Conservation (phyloP, 805 yeast species). For the Kodamaea restingae region DNA sequence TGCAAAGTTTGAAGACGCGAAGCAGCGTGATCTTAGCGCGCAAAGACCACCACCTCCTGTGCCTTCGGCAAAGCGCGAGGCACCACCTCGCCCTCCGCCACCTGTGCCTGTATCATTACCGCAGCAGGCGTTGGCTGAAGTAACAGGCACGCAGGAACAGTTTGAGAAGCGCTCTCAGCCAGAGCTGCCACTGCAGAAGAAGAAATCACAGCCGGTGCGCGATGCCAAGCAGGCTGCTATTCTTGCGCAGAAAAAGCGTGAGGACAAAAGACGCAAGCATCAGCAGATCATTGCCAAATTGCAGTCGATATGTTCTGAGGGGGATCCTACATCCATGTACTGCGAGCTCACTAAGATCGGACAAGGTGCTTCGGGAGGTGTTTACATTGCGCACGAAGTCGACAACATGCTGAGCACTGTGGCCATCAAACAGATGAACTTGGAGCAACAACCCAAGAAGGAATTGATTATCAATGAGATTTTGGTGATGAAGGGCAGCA, state of each 20-base stretch:
- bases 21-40: constrained; percentile 23
- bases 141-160: constrained; percentile 11
- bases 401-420: constrained; percentile 54
- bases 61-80: neutral
- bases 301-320: constrained; percentile 72
- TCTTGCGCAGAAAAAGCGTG: constrained; percentile 64
- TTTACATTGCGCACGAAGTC: constrained; percentile 75
- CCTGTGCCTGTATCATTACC: constrained; percentile 17
- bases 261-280: constrained; percentile 69
- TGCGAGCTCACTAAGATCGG: constrained; percentile 79
- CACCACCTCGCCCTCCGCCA: constrained; percentile 1
- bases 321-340: constrained; percentile 75
- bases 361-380: constrained; percentile 98
- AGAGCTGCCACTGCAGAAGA: constrained; percentile 9
- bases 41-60: constrained; percentile 41
- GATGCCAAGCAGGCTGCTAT: constrained; percentile 53
- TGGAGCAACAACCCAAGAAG: constrained; percentile 92
- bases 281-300: constrained; percentile 68
- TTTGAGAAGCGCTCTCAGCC: constrained; percentile 10
- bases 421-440: constrained; percentile 95
- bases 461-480: constrained; percentile 94
- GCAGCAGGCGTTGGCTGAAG: constrained; percentile 18
- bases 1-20: constrained; percentile 23
- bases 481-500: constrained; percentile 88
- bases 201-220: constrained; percentile 37